Conservation (phyloP, 139 green algal genomes). For the Picochlorum sp. region DNA sequence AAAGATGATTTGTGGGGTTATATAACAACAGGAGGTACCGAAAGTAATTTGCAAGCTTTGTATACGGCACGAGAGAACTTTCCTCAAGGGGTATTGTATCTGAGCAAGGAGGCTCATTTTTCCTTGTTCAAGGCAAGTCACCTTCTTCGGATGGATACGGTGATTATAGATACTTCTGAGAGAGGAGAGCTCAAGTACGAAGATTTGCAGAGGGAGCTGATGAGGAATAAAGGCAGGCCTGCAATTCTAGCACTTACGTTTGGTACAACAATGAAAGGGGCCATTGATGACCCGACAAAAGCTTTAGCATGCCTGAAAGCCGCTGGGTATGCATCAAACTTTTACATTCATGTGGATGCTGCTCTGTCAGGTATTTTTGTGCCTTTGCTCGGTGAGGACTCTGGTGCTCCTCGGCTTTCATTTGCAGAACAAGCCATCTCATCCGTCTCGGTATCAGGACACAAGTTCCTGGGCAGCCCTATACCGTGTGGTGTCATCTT, state of each 20-base stretch:
- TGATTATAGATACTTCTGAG: not conserved
- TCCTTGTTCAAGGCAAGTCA: not conserved
- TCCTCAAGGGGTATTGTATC: not conserved
- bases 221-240: not conserved
- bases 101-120: not conserved
- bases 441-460: not conserved
- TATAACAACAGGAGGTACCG: not conserved
- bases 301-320: not conserved
- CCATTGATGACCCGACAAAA: not conserved
- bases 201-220: not conserved
- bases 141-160: not conserved
- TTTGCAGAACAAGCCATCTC: not conserved
- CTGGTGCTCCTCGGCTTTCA: not conserved
- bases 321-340: not conserved
- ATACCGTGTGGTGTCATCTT: not conserved
- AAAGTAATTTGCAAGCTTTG: conserved; percentile 1
- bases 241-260: not conserved
- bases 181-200: conserved; percentile 1
- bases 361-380: not conserved
- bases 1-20: not conserved
- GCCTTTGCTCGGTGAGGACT: not conserved
- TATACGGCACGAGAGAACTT: not conserved
- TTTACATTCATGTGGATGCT: conserved; percentile 3
- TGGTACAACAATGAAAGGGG: not conserved
- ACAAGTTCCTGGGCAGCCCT: not conserved